These are phyloP conservation scores for Lablab purpureus DNA, from an alignment of 306 rosid genomes.

Conservation along the genomic window DNA sequence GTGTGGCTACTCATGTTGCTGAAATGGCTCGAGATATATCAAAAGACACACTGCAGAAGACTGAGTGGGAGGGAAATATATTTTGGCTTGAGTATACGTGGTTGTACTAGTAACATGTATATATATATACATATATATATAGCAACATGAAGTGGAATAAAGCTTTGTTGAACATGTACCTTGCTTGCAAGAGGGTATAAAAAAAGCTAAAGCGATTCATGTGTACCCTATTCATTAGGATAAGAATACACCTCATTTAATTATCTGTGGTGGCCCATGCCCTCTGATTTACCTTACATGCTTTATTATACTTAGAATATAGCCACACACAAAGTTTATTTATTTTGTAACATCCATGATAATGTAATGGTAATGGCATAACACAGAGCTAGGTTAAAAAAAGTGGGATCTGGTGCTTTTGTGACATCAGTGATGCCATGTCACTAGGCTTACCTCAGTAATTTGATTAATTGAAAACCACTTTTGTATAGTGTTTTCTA, in stretches of 20 bases:
- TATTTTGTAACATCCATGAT: background rate
- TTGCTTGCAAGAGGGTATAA: constrained; percentile 73
- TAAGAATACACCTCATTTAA: constrained; percentile 18
- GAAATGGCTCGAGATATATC: background rate
- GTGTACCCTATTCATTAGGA: constrained; percentile 12
- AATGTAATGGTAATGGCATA: background rate
- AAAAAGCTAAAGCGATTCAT: constrained; percentile 64
- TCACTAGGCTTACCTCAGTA: constrained; percentile 15
- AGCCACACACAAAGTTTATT: background rate
- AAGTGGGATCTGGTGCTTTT: background rate
- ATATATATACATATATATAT: constrained; percentile 55
- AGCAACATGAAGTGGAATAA: constrained; percentile 61
- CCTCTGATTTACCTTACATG: background rate
- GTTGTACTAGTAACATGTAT: constrained; percentile 37
- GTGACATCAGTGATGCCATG: constrained; percentile 34
- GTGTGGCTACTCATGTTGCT: constrained; percentile 53
- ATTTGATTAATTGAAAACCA: background rate
- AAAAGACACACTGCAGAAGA: background rate
- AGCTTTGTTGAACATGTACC: constrained; percentile 73
- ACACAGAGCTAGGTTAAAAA: background rate
- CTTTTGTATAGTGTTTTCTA: background rate
- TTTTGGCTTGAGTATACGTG: constrained; percentile 39
- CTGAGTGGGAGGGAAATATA: background rate
- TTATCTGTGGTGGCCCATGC: constrained; percentile 29
- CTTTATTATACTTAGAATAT: background rate